Evolutionary conservation across 192 early-diverging fungal genomes (phyloP).

Genomic region (Linnemannia hyalina): DNA sequence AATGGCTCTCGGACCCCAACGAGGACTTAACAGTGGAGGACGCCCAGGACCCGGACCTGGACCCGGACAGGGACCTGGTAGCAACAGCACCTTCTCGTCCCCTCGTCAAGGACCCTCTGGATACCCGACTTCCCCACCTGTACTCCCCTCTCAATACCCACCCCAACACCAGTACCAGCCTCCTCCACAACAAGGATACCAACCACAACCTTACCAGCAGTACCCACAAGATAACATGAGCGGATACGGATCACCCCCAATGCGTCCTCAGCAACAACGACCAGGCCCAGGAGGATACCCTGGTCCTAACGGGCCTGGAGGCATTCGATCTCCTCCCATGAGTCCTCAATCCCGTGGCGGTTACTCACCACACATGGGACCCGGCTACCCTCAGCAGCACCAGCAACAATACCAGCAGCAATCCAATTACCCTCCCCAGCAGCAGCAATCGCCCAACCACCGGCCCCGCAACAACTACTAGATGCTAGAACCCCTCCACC

Average conservation of each 20-base stretch:
- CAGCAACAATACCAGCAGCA: background rate
- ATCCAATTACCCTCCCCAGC: background rate
- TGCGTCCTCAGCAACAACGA: background rate
- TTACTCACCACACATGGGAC: background rate
- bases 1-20: constrained; percentile 7
- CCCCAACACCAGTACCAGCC: constrained; percentile 12
- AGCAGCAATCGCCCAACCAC: background rate
- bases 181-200: background rate
- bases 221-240: constrained; percentile 8
- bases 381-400: background rate
- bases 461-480: background rate
- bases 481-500: background rate
- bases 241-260: constrained; percentile 20
- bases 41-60: background rate
- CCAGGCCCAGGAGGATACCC: background rate
- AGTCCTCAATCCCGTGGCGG: constrained; percentile 8
- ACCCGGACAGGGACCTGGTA: background rate
- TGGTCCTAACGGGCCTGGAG: background rate
- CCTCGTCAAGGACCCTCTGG: constrained; percentile 30
- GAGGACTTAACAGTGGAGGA: background rate
- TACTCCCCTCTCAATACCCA: constrained; percentile 22
- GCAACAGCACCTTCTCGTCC: constrained; percentile 22
- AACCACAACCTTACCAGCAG: constrained; percentile 2
- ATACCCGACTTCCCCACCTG: constrained; percentile 3
- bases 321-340: constrained; percentile 17